Base-by-base conservation (phyloP, 257 asterid species). In the Handroanthus guayacan region DNA sequence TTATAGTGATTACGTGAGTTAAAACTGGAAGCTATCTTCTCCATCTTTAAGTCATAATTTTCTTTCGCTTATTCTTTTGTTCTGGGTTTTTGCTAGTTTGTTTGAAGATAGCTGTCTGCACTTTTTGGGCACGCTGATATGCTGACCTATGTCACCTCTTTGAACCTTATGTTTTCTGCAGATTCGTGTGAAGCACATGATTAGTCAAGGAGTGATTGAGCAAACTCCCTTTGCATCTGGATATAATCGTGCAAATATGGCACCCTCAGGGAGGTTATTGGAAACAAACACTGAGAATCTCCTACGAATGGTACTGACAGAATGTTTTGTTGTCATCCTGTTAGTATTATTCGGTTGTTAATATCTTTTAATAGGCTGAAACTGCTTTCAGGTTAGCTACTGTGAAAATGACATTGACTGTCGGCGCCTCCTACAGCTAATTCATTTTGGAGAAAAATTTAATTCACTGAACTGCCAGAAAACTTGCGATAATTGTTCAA, bases 391-490 rank as follows among this genome's bases (percentile, higher is more conserved):
- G 99, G 99, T 95, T 76, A 84, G 97, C 87, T 95, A 95, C 90
- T 86, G 87, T 17, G 99, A 95, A 81, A 95, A 93, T 79, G 95
- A 91, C 71, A 96, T 86, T 50, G 99, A 95, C 77, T 95, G 99
- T 76, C 88, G 98, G 12, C 99, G 99, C 76, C 92, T 91, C 82
- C 91, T 91, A 80, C 98, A 93, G 75, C 92, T 95, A 76, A 81
- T 91, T 79, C 99, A 95, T 84, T 95, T 95, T 75, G 99, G 99
- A n/a, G 99, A 95, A 84, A 93, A 93, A 52, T 95, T 95, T 69
- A 89, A 95, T 81, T 82, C 97, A 77, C 69, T 81, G 61, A 90
- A 81, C 82, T 95, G 99, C 85, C 85, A 74, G 75, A 95, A 89
- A 77, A 93, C 99, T 55, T 95, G 99, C 39, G 98, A 95, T 82